These are phyloP conservation scores for Cylindrotheca fusiformis DNA, from an alignment of 108 stramenopile genomes.

Conservation along the genomic window DNA sequence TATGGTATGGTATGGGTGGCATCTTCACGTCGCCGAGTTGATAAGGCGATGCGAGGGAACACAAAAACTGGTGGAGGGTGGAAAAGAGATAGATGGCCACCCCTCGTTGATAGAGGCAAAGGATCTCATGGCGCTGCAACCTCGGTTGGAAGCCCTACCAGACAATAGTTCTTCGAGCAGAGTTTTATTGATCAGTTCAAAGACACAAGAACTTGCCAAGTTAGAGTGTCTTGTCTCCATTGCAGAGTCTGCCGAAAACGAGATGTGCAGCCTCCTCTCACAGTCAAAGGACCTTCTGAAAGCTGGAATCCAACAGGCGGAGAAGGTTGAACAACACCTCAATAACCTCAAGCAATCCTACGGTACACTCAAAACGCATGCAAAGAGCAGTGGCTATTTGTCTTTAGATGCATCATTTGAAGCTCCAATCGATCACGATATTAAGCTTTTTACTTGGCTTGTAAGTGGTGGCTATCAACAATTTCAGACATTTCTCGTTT, in stretches of 20 bases:
- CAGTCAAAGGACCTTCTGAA: slow-evolving; percentile 38
- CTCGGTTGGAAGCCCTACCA: slow-evolving; percentile 15
- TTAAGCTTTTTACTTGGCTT: slow-evolving; percentile 59
- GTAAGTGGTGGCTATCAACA: slow-evolving; percentile 31
- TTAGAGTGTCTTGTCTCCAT: slow-evolving; percentile 38
- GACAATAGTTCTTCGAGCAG: not conserved
- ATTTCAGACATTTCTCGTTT: slow-evolving; percentile 7
- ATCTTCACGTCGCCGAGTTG: slow-evolving; percentile 19
- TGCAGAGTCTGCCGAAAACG: slow-evolving; percentile 35
- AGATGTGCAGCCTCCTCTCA: slow-evolving; percentile 23
- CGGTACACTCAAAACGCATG: slow-evolving; percentile 32
- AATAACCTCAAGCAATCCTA: slow-evolving; percentile 33
- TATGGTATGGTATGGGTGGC: slow-evolving; percentile 31
- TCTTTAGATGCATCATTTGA: slow-evolving; percentile 28
- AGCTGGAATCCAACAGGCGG: slow-evolving; percentile 27
- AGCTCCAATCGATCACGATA: slow-evolving; percentile 31
- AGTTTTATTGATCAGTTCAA: not conserved
- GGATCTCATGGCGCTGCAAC: not conserved
- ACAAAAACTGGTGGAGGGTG: not conserved
- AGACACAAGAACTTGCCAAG: slow-evolving; percentile 12
- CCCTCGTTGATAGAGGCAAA: slow-evolving; percentile 6
- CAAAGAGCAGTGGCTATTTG: slow-evolving; percentile 21
- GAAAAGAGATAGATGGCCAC: not conserved
- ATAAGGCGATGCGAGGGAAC: slow-evolving; percentile 7
- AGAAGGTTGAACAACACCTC: slow-evolving; percentile 40